Evolutionary conservation across 106 monocot species (phyloP), one percentile per base, ranked within the genome.

Genomic region (Triglochin maritima): DNA sequence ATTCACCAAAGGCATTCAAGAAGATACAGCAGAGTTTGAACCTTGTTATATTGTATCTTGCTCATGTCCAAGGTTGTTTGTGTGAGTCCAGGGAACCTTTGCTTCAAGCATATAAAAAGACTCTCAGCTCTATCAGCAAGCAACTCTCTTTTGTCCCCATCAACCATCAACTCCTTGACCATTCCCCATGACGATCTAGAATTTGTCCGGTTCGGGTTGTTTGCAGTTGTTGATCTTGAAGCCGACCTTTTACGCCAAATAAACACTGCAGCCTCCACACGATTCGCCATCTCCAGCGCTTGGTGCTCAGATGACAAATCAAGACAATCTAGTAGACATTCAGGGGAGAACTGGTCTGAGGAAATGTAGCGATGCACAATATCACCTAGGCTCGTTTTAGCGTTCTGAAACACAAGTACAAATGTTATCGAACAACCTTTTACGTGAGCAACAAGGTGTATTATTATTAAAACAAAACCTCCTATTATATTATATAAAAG

Each of bases 41-140:
- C 94, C 94, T 89, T 95, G 76, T 89, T 89, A 69, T 68, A 86
- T 65, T 95, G 94, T 17, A 95, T 89, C 72, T 95, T 95, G 85
- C 85, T 77, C 85, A 81, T 89, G 57, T 95, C 94, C 65, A 95
- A 61, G 4, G 75, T 78, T 15, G 94, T 95, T 68, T 95, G 94
- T 6, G 94, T 89, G 12, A 95, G 83, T 12, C 81, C 82, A 15
- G 94, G 94, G 62, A 89, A 95, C 68, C 85, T 78, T 62, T 95
- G 94, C 76, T 95, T 95, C 79, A 95, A 68, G 71, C 85, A 95
- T 12, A 89, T 64, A 57, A 95, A 60, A 68, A 95, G 79, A 29
- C 77, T 70, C 75, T 95, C 89, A 11, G 89, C 89, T 76, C 94
- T 74, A 17, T 87, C 89, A 44, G 89, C 89, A 56, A 95, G 81